A percentile compares a stretch with the other conserved stretches of the same genome.
phyloP scores from a whole-genome alignment of 179 eudicot genomes.

The Silene coronaria region DNA sequence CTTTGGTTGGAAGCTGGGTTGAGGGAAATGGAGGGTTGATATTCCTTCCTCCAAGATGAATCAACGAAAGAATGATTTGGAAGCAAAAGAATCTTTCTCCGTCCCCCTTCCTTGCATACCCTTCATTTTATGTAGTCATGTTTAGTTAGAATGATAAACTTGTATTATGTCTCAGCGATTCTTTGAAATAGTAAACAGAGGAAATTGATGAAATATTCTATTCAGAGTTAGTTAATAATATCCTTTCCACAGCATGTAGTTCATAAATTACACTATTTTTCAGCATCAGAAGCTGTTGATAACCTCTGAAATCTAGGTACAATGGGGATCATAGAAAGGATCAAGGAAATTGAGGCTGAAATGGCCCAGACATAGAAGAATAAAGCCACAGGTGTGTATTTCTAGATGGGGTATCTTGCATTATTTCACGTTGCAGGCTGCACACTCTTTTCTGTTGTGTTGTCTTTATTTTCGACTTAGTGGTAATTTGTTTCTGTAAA shows the following conservation, averaged over 20 bases:
- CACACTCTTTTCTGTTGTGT: neutral
- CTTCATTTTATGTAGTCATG: no score
- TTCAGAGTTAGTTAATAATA: neutral
- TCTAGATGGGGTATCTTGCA: neutral
- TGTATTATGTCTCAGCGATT: no score
- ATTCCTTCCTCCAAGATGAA: no score
- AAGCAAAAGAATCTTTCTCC: neutral
- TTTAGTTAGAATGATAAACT: no score
- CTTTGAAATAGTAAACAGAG: no score
- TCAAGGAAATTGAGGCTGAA: constrained; percentile 95
- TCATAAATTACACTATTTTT: neutral
- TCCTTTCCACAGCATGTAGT: neutral
- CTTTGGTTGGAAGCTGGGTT: no score
- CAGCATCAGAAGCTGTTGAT: constrained; percentile 7
- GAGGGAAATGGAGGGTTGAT: no score
- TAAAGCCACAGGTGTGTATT: constrained; percentile 81
- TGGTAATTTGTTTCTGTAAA: neutral
- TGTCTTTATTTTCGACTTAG: neutral
- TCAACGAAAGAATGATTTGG: neutral
- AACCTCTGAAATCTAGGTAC: constrained; percentile 24
- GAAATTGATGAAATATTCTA: neutral
- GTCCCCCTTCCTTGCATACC: no score
- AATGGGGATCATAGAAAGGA: constrained; percentile 97
- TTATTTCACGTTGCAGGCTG: neutral
- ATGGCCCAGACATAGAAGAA: constrained; percentile 99